Evolutionary conservation across 805 yeast species (phyloP).

Genomic region (Millerozyma acaciae): DNA sequence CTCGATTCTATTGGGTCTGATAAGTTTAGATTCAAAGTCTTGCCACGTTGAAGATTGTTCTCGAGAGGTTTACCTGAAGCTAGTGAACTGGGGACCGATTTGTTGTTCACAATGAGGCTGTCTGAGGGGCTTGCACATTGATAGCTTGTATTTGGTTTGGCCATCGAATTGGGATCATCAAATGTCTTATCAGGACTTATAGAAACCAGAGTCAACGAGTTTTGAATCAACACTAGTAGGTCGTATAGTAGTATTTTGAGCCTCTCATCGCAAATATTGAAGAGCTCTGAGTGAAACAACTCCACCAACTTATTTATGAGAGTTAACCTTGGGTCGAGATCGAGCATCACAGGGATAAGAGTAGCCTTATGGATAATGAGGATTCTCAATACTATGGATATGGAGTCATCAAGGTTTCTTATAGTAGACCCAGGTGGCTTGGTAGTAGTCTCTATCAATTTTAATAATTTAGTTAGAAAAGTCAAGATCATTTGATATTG

Average conservation of each 20-base stretch:
- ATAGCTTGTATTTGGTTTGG: not conserved
- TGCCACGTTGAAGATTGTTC: not conserved
- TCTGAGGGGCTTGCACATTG: slow-evolving; percentile 1
- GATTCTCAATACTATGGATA: slow-evolving; percentile 50
- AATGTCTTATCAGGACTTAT: slow-evolving; percentile 5
- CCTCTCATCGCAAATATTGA: slow-evolving; percentile 38
- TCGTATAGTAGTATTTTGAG: slow-evolving; percentile 57
- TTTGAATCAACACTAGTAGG: slow-evolving; percentile 51
- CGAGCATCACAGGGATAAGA: slow-evolving; percentile 43
- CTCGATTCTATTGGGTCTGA: slow-evolving; percentile 25
- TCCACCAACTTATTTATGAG: slow-evolving; percentile 47
- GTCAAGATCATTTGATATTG: slow-evolving; percentile 20
- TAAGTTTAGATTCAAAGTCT: slow-evolving; percentile 22
- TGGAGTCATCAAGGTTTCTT: slow-evolving; percentile 21
- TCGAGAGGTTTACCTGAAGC: not conserved
- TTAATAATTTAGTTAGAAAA: slow-evolving; percentile 20
- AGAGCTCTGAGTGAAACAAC: slow-evolving; percentile 41
- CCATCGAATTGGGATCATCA: not conserved
- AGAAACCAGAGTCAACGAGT: slow-evolving; percentile 25
- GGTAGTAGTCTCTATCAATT: slow-evolving; percentile 11
- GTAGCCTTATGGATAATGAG: slow-evolving; percentile 55
- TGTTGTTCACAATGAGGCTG: not conserved
- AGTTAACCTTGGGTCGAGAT: slow-evolving; percentile 37
- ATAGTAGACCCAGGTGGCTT: slow-evolving; percentile 2
- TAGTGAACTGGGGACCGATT: not conserved